Percentiles rank a stretch among this genome's conserved stretches.
phyloP scores from a whole-genome alignment of 2,329 filamentous ascomycete species.

The Pseudocercospora pini-densiflorae region DNA sequence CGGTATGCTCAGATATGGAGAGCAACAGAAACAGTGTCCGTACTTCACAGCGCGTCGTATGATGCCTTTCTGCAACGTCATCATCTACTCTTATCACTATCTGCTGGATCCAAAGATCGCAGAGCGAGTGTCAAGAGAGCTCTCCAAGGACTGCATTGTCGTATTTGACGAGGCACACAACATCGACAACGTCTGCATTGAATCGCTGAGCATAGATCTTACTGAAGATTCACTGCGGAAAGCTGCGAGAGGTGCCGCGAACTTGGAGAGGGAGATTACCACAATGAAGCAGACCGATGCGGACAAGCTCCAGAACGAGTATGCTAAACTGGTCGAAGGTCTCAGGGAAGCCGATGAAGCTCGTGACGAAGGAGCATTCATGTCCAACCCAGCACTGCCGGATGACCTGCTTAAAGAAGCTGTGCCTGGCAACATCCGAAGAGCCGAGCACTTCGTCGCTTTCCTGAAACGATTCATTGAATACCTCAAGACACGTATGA shows the following conservation, averaged over 20 bases:
- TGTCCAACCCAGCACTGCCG: slow-evolving; percentile 93
- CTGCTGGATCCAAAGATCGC: slow-evolving; percentile 97
- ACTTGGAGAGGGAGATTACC: slow-evolving; percentile 85
- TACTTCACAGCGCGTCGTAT: slow-evolving; percentile 96
- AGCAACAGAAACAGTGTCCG: slow-evolving; percentile 94
- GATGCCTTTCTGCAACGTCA: slow-evolving; percentile 99
- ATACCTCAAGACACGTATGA: slow-evolving; percentile 95
- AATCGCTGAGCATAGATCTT: slow-evolving; percentile 93
- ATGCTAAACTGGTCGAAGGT: slow-evolving; percentile 92
- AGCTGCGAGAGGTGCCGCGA: slow-evolving; percentile 86
- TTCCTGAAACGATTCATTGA: slow-evolving; percentile 98
- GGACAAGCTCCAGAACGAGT: slow-evolving; percentile 92
- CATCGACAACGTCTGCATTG: slow-evolving; percentile 99
- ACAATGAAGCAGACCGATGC: slow-evolving; percentile 98
- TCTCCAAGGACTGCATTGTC: slow-evolving; percentile 97
- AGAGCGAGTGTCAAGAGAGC: slow-evolving; percentile 89
- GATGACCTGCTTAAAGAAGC: slow-evolving; percentile 95
- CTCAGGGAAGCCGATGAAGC: slow-evolving; percentile 86
- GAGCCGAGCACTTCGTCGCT: slow-evolving; percentile 93
- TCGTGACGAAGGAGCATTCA: slow-evolving; percentile 91
- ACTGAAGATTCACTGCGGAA: slow-evolving; percentile 93
- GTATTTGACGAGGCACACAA: slow-evolving; percentile 99
- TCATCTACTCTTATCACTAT: slow-evolving; percentile 99
- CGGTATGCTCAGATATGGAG: slow-evolving; percentile 83
- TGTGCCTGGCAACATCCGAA: slow-evolving; percentile 91